Evolutionary conservation across 257 asterid genomes (phyloP), one percentile per base, ranked within the genome.

Genomic region (Dorcoceras hygrometricum): DNA sequence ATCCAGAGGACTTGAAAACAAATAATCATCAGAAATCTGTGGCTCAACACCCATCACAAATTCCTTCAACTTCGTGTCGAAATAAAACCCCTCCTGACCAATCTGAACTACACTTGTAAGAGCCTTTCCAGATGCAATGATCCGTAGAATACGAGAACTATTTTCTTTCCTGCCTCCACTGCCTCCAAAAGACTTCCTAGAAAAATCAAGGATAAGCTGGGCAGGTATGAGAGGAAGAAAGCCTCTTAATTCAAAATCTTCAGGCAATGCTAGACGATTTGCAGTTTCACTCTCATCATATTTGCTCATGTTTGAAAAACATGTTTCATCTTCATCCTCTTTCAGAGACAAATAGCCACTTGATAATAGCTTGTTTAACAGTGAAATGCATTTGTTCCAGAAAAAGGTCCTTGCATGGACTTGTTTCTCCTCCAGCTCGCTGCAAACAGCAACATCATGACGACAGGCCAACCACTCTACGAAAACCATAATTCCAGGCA

Each of bases 191-290:
- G 87, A 73, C 70, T 86, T 86, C 80, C 96, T 80, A 26, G 99
- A 90, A 68, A 93, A 93, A 71, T 90, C 97, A 66, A 93, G 92
- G 67, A 90, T 88, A 62, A 81, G 79, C 43, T 90, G 99, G 2
- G 96, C 95, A 68, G 96, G 97, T 63, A 84, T 70, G 73, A 93
- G 87, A 63, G 99, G 99, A 63, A 85, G 67, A 70, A 86, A 93
- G 63, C 99, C 99, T 79, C 97, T 83, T 78, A 93, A 73, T 67
- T 93, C 99, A 55, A 87, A 82, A 77, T 93, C 99, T 82, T 93
- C 99, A 16, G 93, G 73, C 65, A 93, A 81, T n/a, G 97, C 97
- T 63, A 85, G 86, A 54, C 95, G 82, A 67, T 90, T 88, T 26
- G 74, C 89, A n/a, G 86, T 90, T 75, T 86, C 99, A 55, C 81